phyloP scores from a whole-genome alignment of 164 flowering plant species.

The Amborella trichopoda region DNA sequence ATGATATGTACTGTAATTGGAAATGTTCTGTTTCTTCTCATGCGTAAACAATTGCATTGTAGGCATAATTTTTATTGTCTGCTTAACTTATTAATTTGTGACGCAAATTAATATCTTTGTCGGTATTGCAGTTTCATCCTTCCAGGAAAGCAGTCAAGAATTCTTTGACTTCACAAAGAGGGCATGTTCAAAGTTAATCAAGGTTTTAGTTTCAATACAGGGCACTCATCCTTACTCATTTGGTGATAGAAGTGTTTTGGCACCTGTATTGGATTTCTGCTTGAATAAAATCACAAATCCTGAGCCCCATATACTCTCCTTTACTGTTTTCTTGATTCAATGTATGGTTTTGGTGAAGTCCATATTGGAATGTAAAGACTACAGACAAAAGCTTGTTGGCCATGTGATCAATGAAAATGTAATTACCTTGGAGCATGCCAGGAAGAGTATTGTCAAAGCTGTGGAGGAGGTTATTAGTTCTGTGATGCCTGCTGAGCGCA shows the following conservation, averaged over 20 bases:
- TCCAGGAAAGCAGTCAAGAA: slow-evolving; percentile 41
- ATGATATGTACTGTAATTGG: too few species aligned
- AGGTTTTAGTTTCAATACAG: slow-evolving; percentile 65
- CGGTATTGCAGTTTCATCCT: slow-evolving; percentile 69
- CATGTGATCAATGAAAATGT: slow-evolving; percentile 72
- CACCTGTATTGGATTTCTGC: slow-evolving; percentile 67
- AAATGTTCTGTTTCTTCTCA: too few species aligned
- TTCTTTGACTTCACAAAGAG: slow-evolving; percentile 55
- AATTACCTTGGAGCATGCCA: slow-evolving; percentile 54
- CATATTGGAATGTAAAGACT: slow-evolving; percentile 83
- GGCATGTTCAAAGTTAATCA: slow-evolving; percentile 77
- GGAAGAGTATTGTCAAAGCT: slow-evolving; percentile 47
- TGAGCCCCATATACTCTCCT: slow-evolving; percentile 42
- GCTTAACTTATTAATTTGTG: too few species aligned
- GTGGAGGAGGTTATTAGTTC: slow-evolving; percentile 57
- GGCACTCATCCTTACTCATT: slow-evolving; percentile 87
- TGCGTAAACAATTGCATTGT: too few species aligned
- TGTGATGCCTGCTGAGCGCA: slow-evolving; percentile 68
- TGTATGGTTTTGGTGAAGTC: slow-evolving; percentile 86
- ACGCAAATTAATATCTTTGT: too few species aligned
- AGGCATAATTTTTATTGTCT: too few species aligned
- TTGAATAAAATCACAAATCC: slow-evolving; percentile 62
- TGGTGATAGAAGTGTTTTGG: slow-evolving; percentile 73
- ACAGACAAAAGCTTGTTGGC: slow-evolving; percentile 67
- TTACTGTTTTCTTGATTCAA: slow-evolving; percentile 73